phyloP scores from a whole-genome alignment of 2,329 filamentous ascomycete genomes.

The Bipolaris cookei region DNA sequence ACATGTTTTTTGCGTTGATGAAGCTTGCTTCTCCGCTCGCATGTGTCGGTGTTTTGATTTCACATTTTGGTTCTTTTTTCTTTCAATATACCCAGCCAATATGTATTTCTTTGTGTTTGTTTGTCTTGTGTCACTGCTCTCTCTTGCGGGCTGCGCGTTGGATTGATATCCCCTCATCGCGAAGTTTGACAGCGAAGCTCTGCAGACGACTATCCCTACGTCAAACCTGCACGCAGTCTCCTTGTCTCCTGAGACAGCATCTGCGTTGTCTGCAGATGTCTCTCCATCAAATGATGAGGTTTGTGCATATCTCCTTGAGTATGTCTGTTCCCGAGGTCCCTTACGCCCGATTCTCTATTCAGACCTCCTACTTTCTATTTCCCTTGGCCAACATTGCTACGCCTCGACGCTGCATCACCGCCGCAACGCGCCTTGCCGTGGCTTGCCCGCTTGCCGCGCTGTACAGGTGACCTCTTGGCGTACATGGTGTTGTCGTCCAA shows the following conservation, averaged over 20 bases:
- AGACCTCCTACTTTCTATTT: conserved; percentile 49
- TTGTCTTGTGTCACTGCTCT: conserved; percentile 46
- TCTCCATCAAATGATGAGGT: conserved; percentile 33
- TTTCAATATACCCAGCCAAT: conserved; percentile 21
- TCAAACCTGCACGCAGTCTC: conserved; percentile 1
- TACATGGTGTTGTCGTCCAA: conserved; percentile 26
- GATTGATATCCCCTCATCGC: conserved; percentile 47
- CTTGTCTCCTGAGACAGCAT: conserved; percentile 7
- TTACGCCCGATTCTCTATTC: conserved; percentile 49
- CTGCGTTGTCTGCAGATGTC: conserved; percentile 14
- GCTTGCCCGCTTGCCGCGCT: conserved; percentile 46
- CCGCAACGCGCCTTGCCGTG: conserved; percentile 40
- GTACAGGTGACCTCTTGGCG: conserved; percentile 18
- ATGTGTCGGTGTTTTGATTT: conserved; percentile 47
- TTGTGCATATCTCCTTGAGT: conserved; percentile 49
- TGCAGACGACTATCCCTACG: not conserved
- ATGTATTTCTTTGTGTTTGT: conserved; percentile 46
- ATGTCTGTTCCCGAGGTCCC: conserved; percentile 52
- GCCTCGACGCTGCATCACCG: conserved; percentile 32
- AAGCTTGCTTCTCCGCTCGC: conserved; percentile 41
- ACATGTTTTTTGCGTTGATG: conserved; percentile 48
- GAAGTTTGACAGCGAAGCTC: conserved; percentile 23
- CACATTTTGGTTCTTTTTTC: conserved; percentile 29
- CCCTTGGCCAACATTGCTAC: conserved; percentile 30
- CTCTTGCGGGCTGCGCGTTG: conserved; percentile 42